These are phyloP conservation scores for Xylaria sp. DNA, from an alignment of 2,329 filamentous ascomycete genomes.

Conservation along the genomic window DNA sequence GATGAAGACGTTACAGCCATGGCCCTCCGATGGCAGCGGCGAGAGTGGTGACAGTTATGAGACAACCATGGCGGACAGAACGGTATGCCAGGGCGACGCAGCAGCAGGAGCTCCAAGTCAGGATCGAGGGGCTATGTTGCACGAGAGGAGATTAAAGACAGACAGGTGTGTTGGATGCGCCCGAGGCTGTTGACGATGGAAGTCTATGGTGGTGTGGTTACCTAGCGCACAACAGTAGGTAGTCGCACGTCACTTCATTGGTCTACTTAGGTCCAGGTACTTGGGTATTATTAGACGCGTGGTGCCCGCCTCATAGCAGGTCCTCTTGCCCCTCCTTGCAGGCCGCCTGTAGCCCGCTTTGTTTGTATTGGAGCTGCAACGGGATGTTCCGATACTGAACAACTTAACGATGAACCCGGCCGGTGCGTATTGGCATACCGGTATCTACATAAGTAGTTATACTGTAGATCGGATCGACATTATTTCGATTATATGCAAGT, in stretches of 20 bases:
- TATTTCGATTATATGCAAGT: neutral
- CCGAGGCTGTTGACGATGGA: neutral
- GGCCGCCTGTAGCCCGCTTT: too few relatives aligned
- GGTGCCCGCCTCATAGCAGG: slow-evolving; percentile 24
- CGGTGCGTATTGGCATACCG: too few relatives aligned
- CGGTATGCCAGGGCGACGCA: slow-evolving; percentile 7
- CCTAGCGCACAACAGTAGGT: neutral
- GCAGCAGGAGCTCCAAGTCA: neutral
- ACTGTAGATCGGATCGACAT: neutral
- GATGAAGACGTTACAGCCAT: slow-evolving; percentile 45
- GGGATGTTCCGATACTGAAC: slow-evolving; percentile 10
- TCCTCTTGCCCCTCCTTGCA: slow-evolving; percentile 17
- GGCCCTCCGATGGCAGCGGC: slow-evolving; percentile 33
- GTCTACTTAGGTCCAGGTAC: neutral
- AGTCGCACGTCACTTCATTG: slow-evolving; percentile 17
- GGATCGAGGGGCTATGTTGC: neutral
- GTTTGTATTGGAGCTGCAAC: neutral
- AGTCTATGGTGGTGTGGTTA: slow-evolving; percentile 12
- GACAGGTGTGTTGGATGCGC: neutral
- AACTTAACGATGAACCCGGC: neutral
- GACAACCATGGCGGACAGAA: slow-evolving; percentile 30
- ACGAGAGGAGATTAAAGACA: neutral
- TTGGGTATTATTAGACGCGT: slow-evolving; percentile 5
- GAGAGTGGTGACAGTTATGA: slow-evolving; percentile 25
- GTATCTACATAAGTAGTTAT: too few relatives aligned